phyloP scores from a whole-genome alignment of 352 stramenopile species.

The Phytophthora pseudosyringae region DNA sequence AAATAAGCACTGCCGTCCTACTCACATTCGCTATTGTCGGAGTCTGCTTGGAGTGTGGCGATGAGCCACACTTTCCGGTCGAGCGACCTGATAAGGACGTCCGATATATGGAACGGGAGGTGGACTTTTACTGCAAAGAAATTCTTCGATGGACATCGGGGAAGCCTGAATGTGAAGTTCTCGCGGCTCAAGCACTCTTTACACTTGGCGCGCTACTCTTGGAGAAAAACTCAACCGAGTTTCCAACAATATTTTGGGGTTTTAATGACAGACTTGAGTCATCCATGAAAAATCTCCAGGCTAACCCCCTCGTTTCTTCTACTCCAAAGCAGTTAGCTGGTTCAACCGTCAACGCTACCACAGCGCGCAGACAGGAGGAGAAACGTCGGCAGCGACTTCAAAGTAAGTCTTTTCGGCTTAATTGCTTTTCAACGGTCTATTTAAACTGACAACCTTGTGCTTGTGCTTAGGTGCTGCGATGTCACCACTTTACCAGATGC shows the following conservation, averaged over 20 bases:
- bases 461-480: slow-evolving; percentile 40
- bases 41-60: slow-evolving; percentile 40
- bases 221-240: slow-evolving; percentile 55
- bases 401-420: slow-evolving; percentile 33
- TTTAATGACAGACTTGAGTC: slow-evolving; percentile 51
- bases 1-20: slow-evolving; percentile 29
- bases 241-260: slow-evolving; percentile 50
- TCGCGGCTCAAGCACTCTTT: slow-evolving; percentile 55
- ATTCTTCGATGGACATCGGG: slow-evolving; percentile 44
- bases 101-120: slow-evolving; percentile 64
- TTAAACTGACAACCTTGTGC: slow-evolving; percentile 3
- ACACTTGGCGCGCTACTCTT: slow-evolving; percentile 53
- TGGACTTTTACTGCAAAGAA: slow-evolving; percentile 84
- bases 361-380: slow-evolving; percentile 16
- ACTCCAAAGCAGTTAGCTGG: slow-evolving; percentile 9
- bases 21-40: slow-evolving; percentile 41
- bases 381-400: slow-evolving; percentile 31
- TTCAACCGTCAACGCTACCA: background rate
- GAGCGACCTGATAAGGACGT: slow-evolving; percentile 29
- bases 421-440: background rate
- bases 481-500: slow-evolving; percentile 50
- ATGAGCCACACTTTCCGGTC: slow-evolving; percentile 23
- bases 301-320: slow-evolving; percentile 1
- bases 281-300: slow-evolving; percentile 26
- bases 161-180: slow-evolving; percentile 33